Evolutionary conservation across 2,329 filamentous ascomycete genomes (phyloP).

Genomic region (Ceratocystis lukuohia): DNA sequence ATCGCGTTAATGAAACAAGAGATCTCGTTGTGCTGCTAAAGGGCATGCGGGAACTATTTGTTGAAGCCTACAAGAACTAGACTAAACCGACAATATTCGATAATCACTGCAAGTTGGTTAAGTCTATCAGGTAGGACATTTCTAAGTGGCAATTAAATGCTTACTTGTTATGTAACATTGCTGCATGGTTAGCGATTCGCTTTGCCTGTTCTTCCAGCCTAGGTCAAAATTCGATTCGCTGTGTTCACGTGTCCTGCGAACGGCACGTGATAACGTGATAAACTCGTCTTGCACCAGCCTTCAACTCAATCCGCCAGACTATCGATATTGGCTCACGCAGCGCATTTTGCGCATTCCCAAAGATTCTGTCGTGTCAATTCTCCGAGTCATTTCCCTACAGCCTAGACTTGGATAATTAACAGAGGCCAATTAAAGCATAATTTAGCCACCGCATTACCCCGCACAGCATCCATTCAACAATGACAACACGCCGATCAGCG

Average conservation of each 20-base stretch:
- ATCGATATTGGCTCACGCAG: background rate
- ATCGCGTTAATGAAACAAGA: conserved; percentile 67
- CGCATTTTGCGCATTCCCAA: background rate
- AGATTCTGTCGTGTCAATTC: background rate
- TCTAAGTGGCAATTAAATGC: background rate
- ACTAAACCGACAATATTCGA: background rate
- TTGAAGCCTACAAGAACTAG: conserved; percentile 43
- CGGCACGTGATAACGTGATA: conserved; percentile 3
- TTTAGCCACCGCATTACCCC: background rate
- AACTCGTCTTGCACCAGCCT: background rate
- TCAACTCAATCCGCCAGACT: background rate
- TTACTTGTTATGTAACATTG: background rate
- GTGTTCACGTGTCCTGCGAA: background rate
- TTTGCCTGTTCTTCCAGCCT: background rate
- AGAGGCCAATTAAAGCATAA: background rate
- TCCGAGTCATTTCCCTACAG: background rate
- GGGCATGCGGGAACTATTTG: conserved; percentile 70
- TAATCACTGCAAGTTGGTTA: background rate
- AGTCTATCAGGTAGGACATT: background rate
- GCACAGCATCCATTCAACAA: background rate
- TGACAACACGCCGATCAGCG: conserved; percentile 9
- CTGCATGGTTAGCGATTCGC: background rate
- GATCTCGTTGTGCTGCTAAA: conserved; percentile 62
- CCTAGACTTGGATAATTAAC: background rate
- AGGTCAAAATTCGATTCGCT: background rate